phyloP scores from a whole-genome alignment of 2,329 filamentous ascomycete genomes.

The Cladophialophora immunda region DNA sequence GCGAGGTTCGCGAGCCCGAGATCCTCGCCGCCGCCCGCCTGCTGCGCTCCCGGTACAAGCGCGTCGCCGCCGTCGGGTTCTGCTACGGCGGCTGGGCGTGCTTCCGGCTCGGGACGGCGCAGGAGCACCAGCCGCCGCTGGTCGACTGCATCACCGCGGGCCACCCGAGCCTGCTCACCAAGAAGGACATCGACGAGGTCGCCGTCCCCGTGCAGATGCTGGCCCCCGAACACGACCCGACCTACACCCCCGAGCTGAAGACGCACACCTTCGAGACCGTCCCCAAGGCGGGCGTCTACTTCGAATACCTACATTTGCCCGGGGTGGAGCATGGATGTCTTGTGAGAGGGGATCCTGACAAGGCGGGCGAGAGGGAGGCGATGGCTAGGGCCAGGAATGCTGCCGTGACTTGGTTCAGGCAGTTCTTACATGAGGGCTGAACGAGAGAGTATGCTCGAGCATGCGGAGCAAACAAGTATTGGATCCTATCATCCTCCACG shows the following conservation, averaged over 20 bases:
- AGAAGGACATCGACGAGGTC: constrained; percentile 57
- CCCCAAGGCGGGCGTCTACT: constrained; percentile 50
- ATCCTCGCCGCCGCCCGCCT: constrained; percentile 51
- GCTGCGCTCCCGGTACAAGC: constrained; percentile 51
- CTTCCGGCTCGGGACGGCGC: constrained; percentile 55
- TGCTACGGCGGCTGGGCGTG: constrained; percentile 59
- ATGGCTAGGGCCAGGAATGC: constrained; percentile 60
- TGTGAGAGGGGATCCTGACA: constrained; percentile 52
- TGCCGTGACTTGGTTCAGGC: constrained; percentile 56
- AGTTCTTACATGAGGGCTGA: constrained; percentile 14
- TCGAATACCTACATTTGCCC: constrained; percentile 63
- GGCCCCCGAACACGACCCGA: constrained; percentile 58
- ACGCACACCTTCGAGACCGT: constrained; percentile 52
- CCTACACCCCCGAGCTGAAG: constrained; percentile 59
- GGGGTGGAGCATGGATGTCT: constrained; percentile 59
- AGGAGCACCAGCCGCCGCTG: constrained; percentile 46
- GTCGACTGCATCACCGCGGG: constrained; percentile 58
- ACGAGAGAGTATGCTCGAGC: background rate
- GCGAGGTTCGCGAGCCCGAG: constrained; percentile 52
- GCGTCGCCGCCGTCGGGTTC: constrained; percentile 56
- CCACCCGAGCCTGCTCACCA: constrained; percentile 54
- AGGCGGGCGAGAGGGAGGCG: constrained; percentile 53
- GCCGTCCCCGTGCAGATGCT: constrained; percentile 61
- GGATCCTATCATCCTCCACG: background rate
- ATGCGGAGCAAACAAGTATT: background rate